Base-by-base conservation (phyloP, 2,329 filamentous ascomycete species). In the Ophiostoma fasciatum region DNA sequence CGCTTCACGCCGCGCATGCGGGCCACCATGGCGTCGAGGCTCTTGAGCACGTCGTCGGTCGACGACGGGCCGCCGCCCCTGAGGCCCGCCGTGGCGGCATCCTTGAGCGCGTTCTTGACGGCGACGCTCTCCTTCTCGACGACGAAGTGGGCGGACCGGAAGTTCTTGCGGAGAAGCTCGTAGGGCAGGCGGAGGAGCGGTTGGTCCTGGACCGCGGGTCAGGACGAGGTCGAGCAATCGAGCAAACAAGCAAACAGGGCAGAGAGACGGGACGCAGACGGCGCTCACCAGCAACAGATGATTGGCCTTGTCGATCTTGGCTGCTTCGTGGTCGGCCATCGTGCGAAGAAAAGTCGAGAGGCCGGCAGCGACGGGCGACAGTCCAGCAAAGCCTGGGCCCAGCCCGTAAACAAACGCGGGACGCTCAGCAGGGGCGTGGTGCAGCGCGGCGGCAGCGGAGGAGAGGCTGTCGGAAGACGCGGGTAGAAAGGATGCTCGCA, bases 151-250 rank as follows among this genome's bases (percentile, higher is more conserved):
- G 81, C 81, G 4, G 78, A 75, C 50, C 93, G 90, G 61, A 96
- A 92, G 61, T 93, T 96, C 56, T 90, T 88, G 38, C 85, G 80
- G 17, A 92, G 77, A 39, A 94, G 79, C 55, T 96, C 90, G 58
- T 88, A 80, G 14, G 90, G 90, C 17, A 96, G 74, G 23, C 87
- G 84, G 46, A 98, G 75, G 46, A 96, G 80, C 4, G 88, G 81
- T 70, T 96, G 88, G 53, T 98, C 90, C 85, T 88, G 20, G 33
- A n/a, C 20, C 36, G 35, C 39, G 37, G 39, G 22, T 9, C 26
- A 32, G 23, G 20, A 22, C 4, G 15, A 8, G 13, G 15, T 15
- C n/a, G 4, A 15, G 11, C 9, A 5, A 5, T 26, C n/a, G 29
- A 15, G 19, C n/a, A 12, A 17, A 7, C 18, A 25, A 26, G 20